Percentiles rank a stretch among this genome's conserved stretches.
phyloP scores from a whole-genome alignment of 2,329 filamentous ascomycete species.

The Didymellaceae sp. region DNA sequence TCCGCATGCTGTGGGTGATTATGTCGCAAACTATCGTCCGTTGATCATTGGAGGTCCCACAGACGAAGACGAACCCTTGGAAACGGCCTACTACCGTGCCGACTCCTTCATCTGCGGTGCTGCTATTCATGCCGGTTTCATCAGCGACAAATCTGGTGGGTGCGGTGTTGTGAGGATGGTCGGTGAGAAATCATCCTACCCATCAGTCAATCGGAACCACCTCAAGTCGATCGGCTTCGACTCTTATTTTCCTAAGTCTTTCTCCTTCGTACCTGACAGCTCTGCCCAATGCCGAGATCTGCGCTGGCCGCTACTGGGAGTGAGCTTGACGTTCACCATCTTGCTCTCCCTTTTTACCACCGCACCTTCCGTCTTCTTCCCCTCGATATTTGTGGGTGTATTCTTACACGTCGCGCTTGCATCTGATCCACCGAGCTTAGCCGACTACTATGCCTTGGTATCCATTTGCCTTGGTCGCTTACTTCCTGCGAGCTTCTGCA shows the following conservation, averaged over 20 bases:
- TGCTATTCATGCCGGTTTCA: constrained; percentile 82
- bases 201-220: constrained; percentile 70
- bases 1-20: constrained; percentile 74
- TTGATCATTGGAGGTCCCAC: constrained; percentile 63
- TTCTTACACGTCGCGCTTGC: constrained; percentile 92
- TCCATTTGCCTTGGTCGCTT: constrained; percentile 81
- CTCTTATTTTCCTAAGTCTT: constrained; percentile 88
- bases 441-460: constrained; percentile 72
- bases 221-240: constrained; percentile 81
- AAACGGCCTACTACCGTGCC: constrained; percentile 74
- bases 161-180: constrained; percentile 81
- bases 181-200: constrained; percentile 70
- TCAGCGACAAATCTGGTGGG: constrained; percentile 74
- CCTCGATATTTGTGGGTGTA: constrained; percentile 77
- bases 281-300: constrained; percentile 75
- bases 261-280: constrained; percentile 73
- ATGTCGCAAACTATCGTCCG: constrained; percentile 63
- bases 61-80: constrained; percentile 46
- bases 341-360: constrained; percentile 82
- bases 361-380: constrained; percentile 82
- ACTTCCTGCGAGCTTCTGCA: constrained; percentile 84
- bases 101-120: constrained; percentile 88
- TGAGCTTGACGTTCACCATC: constrained; percentile 80
- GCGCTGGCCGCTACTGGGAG: constrained; percentile 81
- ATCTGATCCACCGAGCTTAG: constrained; percentile 79